Conservation (phyloP, 768 basidiomycete species). For the Mycena pura region DNA sequence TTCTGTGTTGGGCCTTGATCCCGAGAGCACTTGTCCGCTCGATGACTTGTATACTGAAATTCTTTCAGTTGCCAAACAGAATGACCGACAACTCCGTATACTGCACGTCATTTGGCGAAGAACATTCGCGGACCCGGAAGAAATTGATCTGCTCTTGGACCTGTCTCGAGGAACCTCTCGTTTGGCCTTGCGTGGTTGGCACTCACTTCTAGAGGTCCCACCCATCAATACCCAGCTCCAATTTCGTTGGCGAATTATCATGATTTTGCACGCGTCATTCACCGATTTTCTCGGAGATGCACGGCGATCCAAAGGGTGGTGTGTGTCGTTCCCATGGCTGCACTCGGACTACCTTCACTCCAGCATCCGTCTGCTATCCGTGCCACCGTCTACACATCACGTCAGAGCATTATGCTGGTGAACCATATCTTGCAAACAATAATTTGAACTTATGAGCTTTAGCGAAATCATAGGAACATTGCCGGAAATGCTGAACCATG, state of each 20-base stretch:
- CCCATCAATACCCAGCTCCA: background rate
- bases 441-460: too few species aligned
- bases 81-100: background rate
- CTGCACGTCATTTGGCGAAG: background rate
- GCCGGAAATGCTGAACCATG: background rate
- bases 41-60: slow-evolving; percentile 8
- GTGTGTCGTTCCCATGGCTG: background rate
- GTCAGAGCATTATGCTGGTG: background rate
- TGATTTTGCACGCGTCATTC: background rate
- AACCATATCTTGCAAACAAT: too few species aligned
- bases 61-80: background rate
- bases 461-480: background rate
- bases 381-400: background rate
- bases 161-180: background rate
- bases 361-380: background rate
- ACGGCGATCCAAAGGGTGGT: slow-evolving; percentile 1
- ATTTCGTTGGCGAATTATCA: background rate
- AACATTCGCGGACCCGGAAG: background rate
- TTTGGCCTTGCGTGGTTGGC: background rate
- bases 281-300: background rate
- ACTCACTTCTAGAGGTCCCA: background rate
- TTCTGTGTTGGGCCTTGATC: background rate
- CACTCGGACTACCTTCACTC: background rate
- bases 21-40: background rate
- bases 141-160: slow-evolving; percentile 2